These are phyloP conservation scores for Aurantiochytrium sp. DNA, from an alignment of 108 stramenopile species.

Conservation along the genomic window DNA sequence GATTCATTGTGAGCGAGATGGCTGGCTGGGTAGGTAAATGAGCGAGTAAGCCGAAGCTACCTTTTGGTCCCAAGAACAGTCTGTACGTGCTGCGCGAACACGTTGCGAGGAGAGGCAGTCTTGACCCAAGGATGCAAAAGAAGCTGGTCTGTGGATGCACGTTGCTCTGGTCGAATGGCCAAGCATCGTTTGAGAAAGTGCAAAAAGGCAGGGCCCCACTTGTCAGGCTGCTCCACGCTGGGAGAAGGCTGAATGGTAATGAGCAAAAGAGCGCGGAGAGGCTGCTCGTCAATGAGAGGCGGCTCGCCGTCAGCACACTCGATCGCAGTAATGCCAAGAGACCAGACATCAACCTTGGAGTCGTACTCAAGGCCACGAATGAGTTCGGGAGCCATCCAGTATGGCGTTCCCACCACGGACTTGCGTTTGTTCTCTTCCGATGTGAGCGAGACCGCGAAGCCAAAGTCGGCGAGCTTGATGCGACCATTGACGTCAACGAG, in stretches of 20 bases:
- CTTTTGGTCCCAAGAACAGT: not conserved
- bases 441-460: slow-evolving; percentile 54
- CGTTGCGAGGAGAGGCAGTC: not conserved
- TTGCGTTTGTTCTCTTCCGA: slow-evolving; percentile 44
- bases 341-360: slow-evolving; percentile 60
- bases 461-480: slow-evolving; percentile 64
- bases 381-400: slow-evolving; percentile 65
- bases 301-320: slow-evolving; percentile 64
- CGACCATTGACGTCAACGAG: slow-evolving; percentile 36
- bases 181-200: slow-evolving; percentile 53
- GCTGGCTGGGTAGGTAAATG: not conserved
- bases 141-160: slow-evolving; percentile 53
- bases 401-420: slow-evolving; percentile 60
- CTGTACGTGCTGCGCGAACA: slow-evolving; percentile 1
- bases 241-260: slow-evolving; percentile 55
- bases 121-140: slow-evolving; percentile 47
- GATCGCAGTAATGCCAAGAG: slow-evolving; percentile 55
- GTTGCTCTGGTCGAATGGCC: slow-evolving; percentile 28
- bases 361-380: slow-evolving; percentile 55
- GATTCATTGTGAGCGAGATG: too few species aligned
- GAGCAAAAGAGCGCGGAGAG: slow-evolving; percentile 53
- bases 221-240: slow-evolving; percentile 30
- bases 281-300: slow-evolving; percentile 54
- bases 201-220: slow-evolving; percentile 41
- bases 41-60: not conserved